Base-by-base conservation (phyloP, 805 yeast species). In the Metschnikowia koreensis region DNA sequence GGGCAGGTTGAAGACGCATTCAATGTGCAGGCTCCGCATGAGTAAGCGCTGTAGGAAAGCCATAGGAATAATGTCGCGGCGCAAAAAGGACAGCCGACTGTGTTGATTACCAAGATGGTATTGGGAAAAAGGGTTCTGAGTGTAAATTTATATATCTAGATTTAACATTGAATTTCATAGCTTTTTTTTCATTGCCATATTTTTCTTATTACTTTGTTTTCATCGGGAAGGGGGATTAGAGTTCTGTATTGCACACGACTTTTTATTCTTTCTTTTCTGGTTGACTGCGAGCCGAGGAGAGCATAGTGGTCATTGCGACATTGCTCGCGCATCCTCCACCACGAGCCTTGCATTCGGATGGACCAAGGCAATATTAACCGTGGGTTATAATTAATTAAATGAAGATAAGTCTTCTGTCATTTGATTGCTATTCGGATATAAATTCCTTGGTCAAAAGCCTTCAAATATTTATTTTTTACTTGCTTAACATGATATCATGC, bases 281-380 rank as follows among this genome's bases (percentile, higher is more conserved):
- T 31, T 3, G 12, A 12, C 34, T 10, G 34, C 2, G 42, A 16
- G 13, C 27, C 11, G 29, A 9, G n/a, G 8, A 11, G 10, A n/a
- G 42, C 27, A 27, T 16, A 40, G n/a, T 22, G 42, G 42, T 40
- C 27, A 40, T 40, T 40, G 42, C 42, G 42, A 40, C 42, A 40
- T 40, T 40, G 15, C 28, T 26, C 27, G 31, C 29, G 31, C 33
- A 40, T 10, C 4, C 28, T 6, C 13, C 31, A 28, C 16, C 22
- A n/a, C 41, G n/a, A 4, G 33, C 31, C n/a, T 40, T 17, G 42
- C 31, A 26, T 40, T 17, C 27, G 33, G 15, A 10, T 31, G 28
- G 28, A 40, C 6, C 11, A 31, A 22, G 42, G 34, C 13, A 31
- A 6, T 31, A 10, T 10, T 31, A 31, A 31, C 12, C 34, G 34